A percentile compares a stretch with the other conserved stretches of the same genome.
Evolutionary conservation across 2,329 filamentous ascomycete species (phyloP).

Genomic region (Thelonectria blattea): DNA sequence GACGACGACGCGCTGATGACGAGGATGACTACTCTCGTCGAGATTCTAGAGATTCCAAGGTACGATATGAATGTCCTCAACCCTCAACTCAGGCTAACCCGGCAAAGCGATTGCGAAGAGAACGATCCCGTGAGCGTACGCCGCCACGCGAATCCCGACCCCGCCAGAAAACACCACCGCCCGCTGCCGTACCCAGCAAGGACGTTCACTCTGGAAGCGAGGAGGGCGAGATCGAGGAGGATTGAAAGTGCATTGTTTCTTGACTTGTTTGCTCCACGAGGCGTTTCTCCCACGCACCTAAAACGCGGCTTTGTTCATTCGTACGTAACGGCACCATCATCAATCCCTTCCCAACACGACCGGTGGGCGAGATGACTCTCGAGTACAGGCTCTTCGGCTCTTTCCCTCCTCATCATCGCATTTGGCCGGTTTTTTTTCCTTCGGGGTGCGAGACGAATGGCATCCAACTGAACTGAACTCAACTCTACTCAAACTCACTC

Average conservation of each 20-base stretch:
- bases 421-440: too few relatives aligned
- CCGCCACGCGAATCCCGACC: constrained; percentile 62
- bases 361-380: constrained; percentile 39
- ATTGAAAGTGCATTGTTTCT: constrained; percentile 20
- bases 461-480: too few relatives aligned
- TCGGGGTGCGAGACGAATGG: constrained; percentile 23
- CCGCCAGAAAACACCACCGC: constrained; percentile 64
- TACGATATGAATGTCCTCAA: constrained; percentile 36
- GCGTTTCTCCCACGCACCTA: constrained; percentile 15
- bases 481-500: neutral
- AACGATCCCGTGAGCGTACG: constrained; percentile 65
- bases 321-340: constrained; percentile 38
- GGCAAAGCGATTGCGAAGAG: constrained; percentile 61
- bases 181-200: constrained; percentile 41
- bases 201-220: constrained; percentile 80
- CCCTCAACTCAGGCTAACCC: constrained; percentile 35
- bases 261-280: constrained; percentile 12
- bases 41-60: constrained; percentile 72
- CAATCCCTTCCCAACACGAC: constrained; percentile 29
- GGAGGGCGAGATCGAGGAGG: constrained; percentile 97
- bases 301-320: constrained; percentile 30
- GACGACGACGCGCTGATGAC: constrained; percentile 79
- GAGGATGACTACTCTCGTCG: constrained; percentile 72
- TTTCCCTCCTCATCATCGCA: neutral
- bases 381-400: constrained; percentile 35